phyloP scores from a whole-genome alignment of 2,329 filamentous ascomycete species.

The Paraphoma sp. region DNA sequence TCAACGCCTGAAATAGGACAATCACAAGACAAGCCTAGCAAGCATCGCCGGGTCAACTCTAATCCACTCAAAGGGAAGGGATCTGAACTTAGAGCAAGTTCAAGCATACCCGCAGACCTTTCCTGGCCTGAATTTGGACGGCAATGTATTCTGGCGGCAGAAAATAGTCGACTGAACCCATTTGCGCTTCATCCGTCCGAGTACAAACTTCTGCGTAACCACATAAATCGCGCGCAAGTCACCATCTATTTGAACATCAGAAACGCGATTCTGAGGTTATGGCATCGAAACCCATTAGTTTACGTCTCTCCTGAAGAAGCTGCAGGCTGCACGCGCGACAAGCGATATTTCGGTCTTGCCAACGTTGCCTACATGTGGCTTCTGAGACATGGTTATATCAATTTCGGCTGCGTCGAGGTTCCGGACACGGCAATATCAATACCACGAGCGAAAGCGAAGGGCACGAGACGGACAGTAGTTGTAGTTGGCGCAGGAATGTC shows the following conservation, averaged over 20 bases:
- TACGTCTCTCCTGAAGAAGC: conserved; percentile 85
- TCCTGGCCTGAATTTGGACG: conserved; percentile 80
- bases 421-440: conserved; percentile 52
- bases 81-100: conserved; percentile 62
- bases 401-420: conserved; percentile 89
- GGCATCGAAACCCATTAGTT: conserved; percentile 85
- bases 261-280: conserved; percentile 90
- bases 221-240: conserved; percentile 87
- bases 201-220: conserved; percentile 77
- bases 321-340: conserved; percentile 85
- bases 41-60: conserved; percentile 26
- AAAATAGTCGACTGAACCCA: conserved; percentile 86
- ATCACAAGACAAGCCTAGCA: conserved; percentile 22
- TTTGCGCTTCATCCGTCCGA: conserved; percentile 87
- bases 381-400: conserved; percentile 89
- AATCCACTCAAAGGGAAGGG: conserved; percentile 30
- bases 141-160: conserved; percentile 88
- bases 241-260: conserved; percentile 96
- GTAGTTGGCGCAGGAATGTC: conserved; percentile 95
- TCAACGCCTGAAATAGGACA: conserved; percentile 41
- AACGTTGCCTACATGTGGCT: conserved; percentile 93
- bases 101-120: conserved; percentile 81
- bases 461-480: conserved; percentile 74
- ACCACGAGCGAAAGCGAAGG: conserved; percentile 49
- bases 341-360: conserved; percentile 87